Evolutionary conservation across 805 yeast species (phyloP), one percentile per base, ranked within the genome.

Genomic region (Barnettozyma vustinii): DNA sequence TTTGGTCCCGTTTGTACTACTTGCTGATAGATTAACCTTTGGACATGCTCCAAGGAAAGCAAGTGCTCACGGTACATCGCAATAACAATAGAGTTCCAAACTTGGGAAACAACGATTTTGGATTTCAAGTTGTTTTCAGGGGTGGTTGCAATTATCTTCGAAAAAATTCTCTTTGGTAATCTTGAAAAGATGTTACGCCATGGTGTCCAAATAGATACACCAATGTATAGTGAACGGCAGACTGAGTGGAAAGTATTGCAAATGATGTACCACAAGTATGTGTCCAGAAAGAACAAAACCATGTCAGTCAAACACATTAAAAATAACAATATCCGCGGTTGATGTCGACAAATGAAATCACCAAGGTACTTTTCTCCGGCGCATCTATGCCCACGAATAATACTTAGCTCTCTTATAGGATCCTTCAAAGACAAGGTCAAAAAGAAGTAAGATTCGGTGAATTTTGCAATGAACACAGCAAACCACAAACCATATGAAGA

Each of bases 31-130:
- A 94, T 79, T 66, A 94, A 79, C 72, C 87, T 89, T 72, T 94
- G 98, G 54, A 94, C 98, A 67, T 95, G 99, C 67, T 94, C 99
- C 67, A 95, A 87, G 16, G 99, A 97, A 59, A 94, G 74, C 68
- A 94, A 75, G 70, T 94, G 99, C 71, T 95, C 99, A 74, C 99
- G 88, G 80, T 94, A 95, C 99, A 94, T 95, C 47, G 98, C 88
- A 61, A 94, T 91, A 54, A 94, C 92, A 67, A 94, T 85, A 42
- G 98, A 97, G 67, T 94, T 94, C 99, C 99, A 94, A 57, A 94
- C 89, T 73, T 94, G 99, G 27, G 97, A 89, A 59, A 95, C 92
- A 66, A 94, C 77, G 51, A 91, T 96, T 79, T 94, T 94, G 54
- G 97, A 97, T 72, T 92, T 91, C 73, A 91, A 89, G 72, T 90